These are phyloP conservation scores for Cyclotella choctawhatcheeana DNA, from an alignment of 108 stramenopile genomes.

Conservation along the genomic window DNA sequence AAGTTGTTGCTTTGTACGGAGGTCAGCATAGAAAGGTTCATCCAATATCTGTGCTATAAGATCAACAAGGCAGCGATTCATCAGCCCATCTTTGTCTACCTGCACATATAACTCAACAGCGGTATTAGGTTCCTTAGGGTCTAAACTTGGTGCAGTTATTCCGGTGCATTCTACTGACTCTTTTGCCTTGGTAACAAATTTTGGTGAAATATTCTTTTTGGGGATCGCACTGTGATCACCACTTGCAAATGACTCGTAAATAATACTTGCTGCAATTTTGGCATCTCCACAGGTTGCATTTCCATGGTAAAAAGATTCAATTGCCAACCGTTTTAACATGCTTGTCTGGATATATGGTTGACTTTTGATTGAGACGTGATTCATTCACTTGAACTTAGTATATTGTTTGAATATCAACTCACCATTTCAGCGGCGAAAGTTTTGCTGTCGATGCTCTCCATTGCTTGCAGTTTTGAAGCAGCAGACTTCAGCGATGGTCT, in stretches of 20 bases:
- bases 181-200: conserved; percentile 53
- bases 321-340: conserved; percentile 56
- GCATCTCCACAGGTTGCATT: conserved; percentile 67
- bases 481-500: conserved; percentile 65
- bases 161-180: conserved; percentile 18
- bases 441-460: conserved; percentile 51
- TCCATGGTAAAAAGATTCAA: conserved; percentile 77
- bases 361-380: too few relatives aligned
- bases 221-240: conserved; percentile 50
- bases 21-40: conserved; percentile 79
- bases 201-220: conserved; percentile 64
- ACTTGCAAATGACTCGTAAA: conserved; percentile 41
- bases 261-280: conserved; percentile 44
- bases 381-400: too few relatives aligned
- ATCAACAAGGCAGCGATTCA: conserved; percentile 70
- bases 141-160: conserved; percentile 58
- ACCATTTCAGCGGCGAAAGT: conserved; percentile 59
- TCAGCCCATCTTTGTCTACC: conserved; percentile 68
- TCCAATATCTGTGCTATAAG: conserved; percentile 74
- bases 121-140: conserved; percentile 75
- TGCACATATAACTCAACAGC: conserved; percentile 88
- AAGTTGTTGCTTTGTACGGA: conserved; percentile 68
- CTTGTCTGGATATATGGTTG: too few relatives aligned
- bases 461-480: conserved; percentile 62
- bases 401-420: too few relatives aligned